Evolutionary conservation across 2,329 filamentous ascomycete species (phyloP), one percentile per base, ranked within the genome.

Genomic region (Cercospora zeina): DNA sequence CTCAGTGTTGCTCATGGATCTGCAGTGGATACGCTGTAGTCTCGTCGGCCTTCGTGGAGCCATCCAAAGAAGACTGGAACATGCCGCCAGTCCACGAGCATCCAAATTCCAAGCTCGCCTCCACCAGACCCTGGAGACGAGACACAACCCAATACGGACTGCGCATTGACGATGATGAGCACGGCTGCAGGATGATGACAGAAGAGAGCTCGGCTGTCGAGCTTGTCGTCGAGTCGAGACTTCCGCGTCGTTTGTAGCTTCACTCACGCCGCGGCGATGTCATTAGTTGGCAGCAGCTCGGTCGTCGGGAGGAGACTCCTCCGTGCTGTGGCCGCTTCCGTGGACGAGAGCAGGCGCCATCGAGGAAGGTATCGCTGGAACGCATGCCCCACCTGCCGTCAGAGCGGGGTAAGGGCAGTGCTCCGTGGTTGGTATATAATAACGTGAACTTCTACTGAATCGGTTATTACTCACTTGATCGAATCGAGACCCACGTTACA

Each of bases 221-320:
- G 24, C 3, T 6, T 51, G 24, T 36, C 37, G 19, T 54, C 60
- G 60, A 62, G 55, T 62, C 60, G 36, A 62, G 60, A 45, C 42
- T 49, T 36, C 34, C 42, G 37, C 53, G 60, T 62, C 54, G 53
- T 39, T 31, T 30, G 39, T 45, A 45, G 39, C 39, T 45, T 45
- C 39, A 13, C 4, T 21, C 39, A 16, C 19, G 39, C 39, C 19
- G 39, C 39, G 10, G 39, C 19, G 13, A 27, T 55, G 30, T 16
- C 50, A 34, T n/a, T 30, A 54, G 16, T 53, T 14, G 9, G 16
- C 50, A 54, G 50, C 16, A 45, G 50, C 53, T 55, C 53, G 53
- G 53, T 10, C 37, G 53, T 30, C 42, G 34, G 53, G 34, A 27
- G 24, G 24, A n/a, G 31, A 19, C 14, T 36, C 34, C 16, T n/a